Conservation (phyloP, 2,329 filamentous ascomycete genomes). For the Beauveria varroae region DNA sequence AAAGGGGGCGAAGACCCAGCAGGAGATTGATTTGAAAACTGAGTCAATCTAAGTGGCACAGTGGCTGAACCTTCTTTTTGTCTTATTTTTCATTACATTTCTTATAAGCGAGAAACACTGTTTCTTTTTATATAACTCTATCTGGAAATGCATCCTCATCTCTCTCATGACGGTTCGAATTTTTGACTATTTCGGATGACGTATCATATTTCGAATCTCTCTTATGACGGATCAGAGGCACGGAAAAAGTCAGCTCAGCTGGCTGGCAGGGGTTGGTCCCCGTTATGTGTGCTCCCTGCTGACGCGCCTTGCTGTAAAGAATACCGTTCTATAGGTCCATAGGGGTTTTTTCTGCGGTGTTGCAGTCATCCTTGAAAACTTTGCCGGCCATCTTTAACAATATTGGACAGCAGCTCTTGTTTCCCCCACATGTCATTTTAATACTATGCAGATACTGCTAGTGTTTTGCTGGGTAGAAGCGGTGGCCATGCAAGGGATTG, state of each 20-base stretch:
- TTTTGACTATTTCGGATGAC: not conserved
- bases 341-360: not conserved
- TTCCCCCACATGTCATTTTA: slow-evolving; percentile 1
- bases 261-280: not conserved
- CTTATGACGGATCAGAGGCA: no score
- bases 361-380: not conserved
- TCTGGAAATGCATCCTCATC: no score
- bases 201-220: not conserved
- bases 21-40: not conserved
- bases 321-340: not conserved
- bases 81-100: not conserved
- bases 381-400: not conserved
- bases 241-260: not conserved
- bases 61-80: not conserved
- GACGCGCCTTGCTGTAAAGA: not conserved
- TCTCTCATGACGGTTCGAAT: not conserved
- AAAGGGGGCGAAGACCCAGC: not conserved
- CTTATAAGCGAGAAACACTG: not conserved
- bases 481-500: slow-evolving; percentile 6
- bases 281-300: not conserved
- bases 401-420: not conserved
- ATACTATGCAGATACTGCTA: not conserved
- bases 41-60: not conserved
- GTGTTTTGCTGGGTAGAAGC: not conserved
- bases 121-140: not conserved